Conservation (phyloP, 2,329 filamentous ascomycete species). For the Trichoderma sp. region DNA sequence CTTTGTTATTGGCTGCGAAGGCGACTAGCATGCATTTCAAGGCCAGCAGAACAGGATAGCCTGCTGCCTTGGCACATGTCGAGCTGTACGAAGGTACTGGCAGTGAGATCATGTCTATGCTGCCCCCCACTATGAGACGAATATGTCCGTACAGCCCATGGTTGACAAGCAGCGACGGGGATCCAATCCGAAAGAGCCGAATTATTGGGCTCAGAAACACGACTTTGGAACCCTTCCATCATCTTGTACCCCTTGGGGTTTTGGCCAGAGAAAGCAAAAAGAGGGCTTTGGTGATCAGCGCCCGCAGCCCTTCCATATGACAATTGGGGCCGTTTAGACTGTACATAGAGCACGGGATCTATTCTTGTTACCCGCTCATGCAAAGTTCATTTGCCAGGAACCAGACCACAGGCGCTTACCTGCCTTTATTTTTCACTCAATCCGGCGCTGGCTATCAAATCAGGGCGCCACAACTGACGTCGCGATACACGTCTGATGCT, state of each 20-base stretch:
- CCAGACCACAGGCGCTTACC: not conserved
- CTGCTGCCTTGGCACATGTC: conserved; percentile 11
- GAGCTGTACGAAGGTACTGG: not conserved
- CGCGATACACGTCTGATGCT: not conserved
- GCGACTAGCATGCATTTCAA: conserved; percentile 14
- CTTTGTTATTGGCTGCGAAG: conserved; percentile 4
- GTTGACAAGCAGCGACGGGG: not conserved
- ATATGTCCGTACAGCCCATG: not conserved
- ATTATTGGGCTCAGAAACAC: not conserved
- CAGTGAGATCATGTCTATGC: not conserved
- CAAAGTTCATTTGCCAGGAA: conserved; percentile 30
- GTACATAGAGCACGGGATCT: conserved; percentile 26
- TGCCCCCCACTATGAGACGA: conserved; percentile 11
- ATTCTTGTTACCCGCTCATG: conserved; percentile 46
- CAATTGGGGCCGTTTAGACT: conserved; percentile 14
- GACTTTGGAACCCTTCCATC: not conserved
- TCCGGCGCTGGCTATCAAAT: not conserved
- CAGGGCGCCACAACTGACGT: not conserved
- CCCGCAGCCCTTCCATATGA: not conserved
- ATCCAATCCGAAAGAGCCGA: conserved; percentile 6
- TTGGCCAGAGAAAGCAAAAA: not conserved
- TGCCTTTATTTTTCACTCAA: not conserved
- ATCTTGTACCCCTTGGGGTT: not conserved
- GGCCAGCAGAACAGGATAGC: not conserved
- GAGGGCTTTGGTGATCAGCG: not conserved